Evolutionary conservation across 768 basidiomycete genomes (phyloP), one percentile per base, ranked within the genome.

Genomic region (Holtermannia corniformis): DNA sequence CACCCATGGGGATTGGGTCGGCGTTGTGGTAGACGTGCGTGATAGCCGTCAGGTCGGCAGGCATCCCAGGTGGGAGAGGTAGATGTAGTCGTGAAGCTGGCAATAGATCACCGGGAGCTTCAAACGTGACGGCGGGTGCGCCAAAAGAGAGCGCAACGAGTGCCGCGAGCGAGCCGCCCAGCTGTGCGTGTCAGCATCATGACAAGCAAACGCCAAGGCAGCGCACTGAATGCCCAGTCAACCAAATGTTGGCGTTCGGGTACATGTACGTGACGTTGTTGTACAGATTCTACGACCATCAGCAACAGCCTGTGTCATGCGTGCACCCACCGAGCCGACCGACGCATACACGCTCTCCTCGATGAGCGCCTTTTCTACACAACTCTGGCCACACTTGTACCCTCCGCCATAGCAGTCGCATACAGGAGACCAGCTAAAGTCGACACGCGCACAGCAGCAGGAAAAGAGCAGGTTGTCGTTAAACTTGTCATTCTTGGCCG

Each of bases 381-480:
- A 97, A 3, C 78, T 77, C 59, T 83, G 80, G 56, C 85, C 82
- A 68, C 93, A 97, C 57, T 80, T 83, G 70, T 82, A 80, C 13
- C 78, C 74, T 1, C 87, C 81, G 5, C 81, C 75, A 65, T 84
- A 85, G 72, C 93, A 97, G 46, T 80, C 84, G 68, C 93, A 97
- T 0, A 95, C 93, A 0, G 93, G 78, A 19, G 80, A 81, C 93
- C 93, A 97, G 0, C 87, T 87, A 49, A 89, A 87, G 27, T 86
- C 88, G n/a, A 96, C 87, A 5, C 86, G 79, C 1, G 90, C 92
- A 64, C 93, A 97, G 71, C 93, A 97, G 72, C 93, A 97, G 3
- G 88, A 76, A 75, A 93, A 93, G 27, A 97, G 74, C n/a, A 92
- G 75, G 65, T 93, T 97, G 63, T 96, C 92, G 52, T 97, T 97